phyloP scores from a whole-genome alignment of 129 eudicot genomes.

The Rutidosis leptorrhynchoides region DNA sequence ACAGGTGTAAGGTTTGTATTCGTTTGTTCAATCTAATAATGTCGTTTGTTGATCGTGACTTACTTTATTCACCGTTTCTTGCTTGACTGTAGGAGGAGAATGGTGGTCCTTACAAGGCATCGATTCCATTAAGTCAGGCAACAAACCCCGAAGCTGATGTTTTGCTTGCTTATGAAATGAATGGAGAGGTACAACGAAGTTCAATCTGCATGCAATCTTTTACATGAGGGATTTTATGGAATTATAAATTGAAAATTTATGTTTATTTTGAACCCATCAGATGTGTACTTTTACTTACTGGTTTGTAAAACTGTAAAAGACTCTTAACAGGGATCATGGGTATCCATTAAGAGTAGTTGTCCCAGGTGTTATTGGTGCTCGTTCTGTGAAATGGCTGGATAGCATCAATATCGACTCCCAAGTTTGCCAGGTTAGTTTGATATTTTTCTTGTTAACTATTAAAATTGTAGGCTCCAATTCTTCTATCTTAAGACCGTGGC shows the following conservation, averaged over 20 bases:
- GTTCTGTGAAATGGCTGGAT: conserved; percentile 97
- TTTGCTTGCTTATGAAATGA: conserved; percentile 94
- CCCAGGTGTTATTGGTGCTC: conserved; percentile 99
- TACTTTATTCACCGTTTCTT: conserved; percentile 14
- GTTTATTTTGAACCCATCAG: background rate
- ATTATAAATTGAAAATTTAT: background rate
- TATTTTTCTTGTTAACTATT: conserved; percentile 1
- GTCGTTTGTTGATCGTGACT: background rate
- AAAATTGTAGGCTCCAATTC: background rate
- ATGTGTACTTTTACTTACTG: conserved; percentile 18
- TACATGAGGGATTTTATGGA: background rate
- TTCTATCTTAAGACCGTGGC: conserved; percentile 2
- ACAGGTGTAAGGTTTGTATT: conserved; percentile 75
- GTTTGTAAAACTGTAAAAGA: conserved; percentile 40
- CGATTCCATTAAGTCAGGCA: conserved; percentile 85
- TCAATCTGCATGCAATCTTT: background rate
- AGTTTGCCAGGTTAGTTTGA: conserved; percentile 76
- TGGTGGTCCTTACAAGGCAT: conserved; percentile 96
- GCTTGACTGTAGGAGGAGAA: conserved; percentile 66
- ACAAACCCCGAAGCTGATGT: conserved; percentile 96
- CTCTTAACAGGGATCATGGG: conserved; percentile 99
- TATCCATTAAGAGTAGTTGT: conserved; percentile 94
- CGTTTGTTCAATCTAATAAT: conserved; percentile 11
- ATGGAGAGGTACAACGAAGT: conserved; percentile 68
- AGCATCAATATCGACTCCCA: conserved; percentile 76